Conservation (phyloP, 1,139 yeast species). For the Taphrina flavorubra region DNA sequence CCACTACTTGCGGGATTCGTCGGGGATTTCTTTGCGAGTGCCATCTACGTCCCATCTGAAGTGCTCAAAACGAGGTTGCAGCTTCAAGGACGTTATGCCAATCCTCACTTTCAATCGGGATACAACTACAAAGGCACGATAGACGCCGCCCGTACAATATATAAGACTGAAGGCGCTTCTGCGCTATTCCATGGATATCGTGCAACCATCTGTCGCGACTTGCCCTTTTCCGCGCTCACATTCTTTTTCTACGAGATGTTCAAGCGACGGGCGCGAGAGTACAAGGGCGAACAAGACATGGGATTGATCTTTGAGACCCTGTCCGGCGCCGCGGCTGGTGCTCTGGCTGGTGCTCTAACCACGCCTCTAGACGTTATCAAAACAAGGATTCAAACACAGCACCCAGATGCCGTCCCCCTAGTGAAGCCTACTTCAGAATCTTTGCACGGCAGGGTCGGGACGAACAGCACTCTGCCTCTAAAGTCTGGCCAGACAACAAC, state of each 20-base stretch:
- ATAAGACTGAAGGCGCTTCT: slow-evolving; percentile 67
- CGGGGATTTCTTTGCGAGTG: slow-evolving; percentile 87
- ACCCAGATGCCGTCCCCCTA: slow-evolving; percentile 37
- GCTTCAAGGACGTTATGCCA: slow-evolving; percentile 84
- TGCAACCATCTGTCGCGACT: slow-evolving; percentile 86
- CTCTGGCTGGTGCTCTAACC: slow-evolving; percentile 76
- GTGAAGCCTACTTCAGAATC: neutral
- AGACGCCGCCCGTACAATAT: slow-evolving; percentile 65
- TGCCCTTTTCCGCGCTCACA: slow-evolving; percentile 94
- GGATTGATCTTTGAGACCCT: slow-evolving; percentile 69
- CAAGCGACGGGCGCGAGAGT: slow-evolving; percentile 50
- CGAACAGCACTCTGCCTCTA: neutral
- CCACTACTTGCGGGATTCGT: slow-evolving; percentile 84
- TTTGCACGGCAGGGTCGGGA: neutral
- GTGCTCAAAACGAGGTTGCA: slow-evolving; percentile 93
- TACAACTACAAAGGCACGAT: slow-evolving; percentile 75
- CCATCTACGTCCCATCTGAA: slow-evolving; percentile 96
- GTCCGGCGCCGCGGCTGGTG: slow-evolving; percentile 97
- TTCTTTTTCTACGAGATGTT: slow-evolving; percentile 85
- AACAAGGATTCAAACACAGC: slow-evolving; percentile 86
- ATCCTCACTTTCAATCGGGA: slow-evolving; percentile 77
- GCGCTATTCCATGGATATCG: slow-evolving; percentile 89
- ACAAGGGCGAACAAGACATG: slow-evolving; percentile 52
- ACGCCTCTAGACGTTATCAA: slow-evolving; percentile 92
- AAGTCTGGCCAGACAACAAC: neutral